Base-by-base conservation (phyloP, 2,329 filamentous ascomycete genomes). In the Drechmeria coniospora region DNA sequence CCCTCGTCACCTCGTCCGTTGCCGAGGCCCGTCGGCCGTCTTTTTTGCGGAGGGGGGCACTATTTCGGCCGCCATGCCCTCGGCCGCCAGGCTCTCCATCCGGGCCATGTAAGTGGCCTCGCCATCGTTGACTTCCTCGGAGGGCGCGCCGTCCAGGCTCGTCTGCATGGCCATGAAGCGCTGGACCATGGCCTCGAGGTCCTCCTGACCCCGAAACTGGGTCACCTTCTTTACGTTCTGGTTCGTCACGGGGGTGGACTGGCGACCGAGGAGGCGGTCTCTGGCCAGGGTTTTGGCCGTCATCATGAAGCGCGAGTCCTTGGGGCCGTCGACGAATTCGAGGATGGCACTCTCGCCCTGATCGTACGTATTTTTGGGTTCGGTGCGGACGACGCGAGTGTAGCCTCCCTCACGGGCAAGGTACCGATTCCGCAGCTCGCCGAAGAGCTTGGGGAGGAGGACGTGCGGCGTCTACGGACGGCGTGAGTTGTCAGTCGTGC, bases 291-390 rank as follows among this genome's bases (percentile, higher is more conserved):
- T 76, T 42, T 79, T 79, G 15, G 90, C 90, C 3, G 86, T 93
- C 69, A 95, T 75, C 44, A 83, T 82, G 57, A 94, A 94, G 19
- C 86, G 79, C 62, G 93, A 81, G 55, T 98, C 90, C 50, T 77
- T 79, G 19, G 84, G 83, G 20, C 87, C 86, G 54, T 98, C 90
- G 35, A 98, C 86, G 18, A 98, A 70, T 57, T 95, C 84, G 26
- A 98, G 74, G 37, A 98, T 86, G 14, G 90, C 87, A 19, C 79
- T 86, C 37, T 76, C 71, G 7, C 81, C 87, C 58, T 94, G 83
- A 53, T 95, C 87, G 50, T 65, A 64, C 45, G 70, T 68, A 53
- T 87, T 83, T 44, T 79, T 70, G 32, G 90, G 80, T 56, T 95
- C 87, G 38, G 92, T 84, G 41, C 84, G 81, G 26, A 94, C 72